phyloP scores from a whole-genome alignment of 208 protist species.

The Herpetomonas tarakana region DNA sequence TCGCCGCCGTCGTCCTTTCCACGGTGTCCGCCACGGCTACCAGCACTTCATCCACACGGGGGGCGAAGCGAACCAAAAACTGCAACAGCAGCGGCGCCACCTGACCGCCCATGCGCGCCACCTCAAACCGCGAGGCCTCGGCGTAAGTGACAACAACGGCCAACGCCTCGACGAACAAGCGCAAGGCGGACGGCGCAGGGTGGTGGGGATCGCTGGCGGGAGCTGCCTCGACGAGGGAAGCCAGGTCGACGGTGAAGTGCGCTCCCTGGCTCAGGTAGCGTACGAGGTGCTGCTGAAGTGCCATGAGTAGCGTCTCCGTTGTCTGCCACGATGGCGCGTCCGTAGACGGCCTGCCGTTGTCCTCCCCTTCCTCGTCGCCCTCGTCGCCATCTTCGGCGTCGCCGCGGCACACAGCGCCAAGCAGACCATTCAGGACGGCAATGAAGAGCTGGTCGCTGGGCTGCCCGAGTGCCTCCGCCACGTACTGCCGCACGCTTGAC shows the following conservation, averaged over 20 bases:
- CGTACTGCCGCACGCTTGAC: slow-evolving; percentile 69
- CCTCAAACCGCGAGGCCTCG: slow-evolving; percentile 49
- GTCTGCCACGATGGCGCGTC: slow-evolving; percentile 41
- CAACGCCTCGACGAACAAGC: neutral
- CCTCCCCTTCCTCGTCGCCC: neutral
- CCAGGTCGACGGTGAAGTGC: neutral
- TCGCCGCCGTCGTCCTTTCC: no score
- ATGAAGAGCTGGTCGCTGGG: slow-evolving; percentile 42
- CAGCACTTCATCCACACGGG: slow-evolving; percentile 29
- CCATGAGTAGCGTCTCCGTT: slow-evolving; percentile 82
- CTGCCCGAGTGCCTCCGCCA: slow-evolving; percentile 58
- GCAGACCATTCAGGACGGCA: slow-evolving; percentile 28
- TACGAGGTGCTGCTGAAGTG: slow-evolving; percentile 60
- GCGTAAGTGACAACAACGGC: slow-evolving; percentile 8
- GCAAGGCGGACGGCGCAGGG: no score
- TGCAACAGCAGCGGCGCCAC: slow-evolving; percentile 70
- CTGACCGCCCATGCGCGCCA: slow-evolving; percentile 64
- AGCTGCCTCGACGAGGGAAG: neutral
- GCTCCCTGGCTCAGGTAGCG: slow-evolving; percentile 23
- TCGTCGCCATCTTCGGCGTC: slow-evolving; percentile 11
- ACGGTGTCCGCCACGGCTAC: slow-evolving; percentile 9
- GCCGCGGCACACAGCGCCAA: slow-evolving; percentile 7
- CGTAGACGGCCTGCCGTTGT: neutral
- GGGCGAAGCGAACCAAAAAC: slow-evolving; percentile 49
- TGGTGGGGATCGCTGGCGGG: neutral